phyloP scores from a whole-genome alignment of 2,329 filamentous ascomycete species.

The Myriosclerotinia scirpicola region DNA sequence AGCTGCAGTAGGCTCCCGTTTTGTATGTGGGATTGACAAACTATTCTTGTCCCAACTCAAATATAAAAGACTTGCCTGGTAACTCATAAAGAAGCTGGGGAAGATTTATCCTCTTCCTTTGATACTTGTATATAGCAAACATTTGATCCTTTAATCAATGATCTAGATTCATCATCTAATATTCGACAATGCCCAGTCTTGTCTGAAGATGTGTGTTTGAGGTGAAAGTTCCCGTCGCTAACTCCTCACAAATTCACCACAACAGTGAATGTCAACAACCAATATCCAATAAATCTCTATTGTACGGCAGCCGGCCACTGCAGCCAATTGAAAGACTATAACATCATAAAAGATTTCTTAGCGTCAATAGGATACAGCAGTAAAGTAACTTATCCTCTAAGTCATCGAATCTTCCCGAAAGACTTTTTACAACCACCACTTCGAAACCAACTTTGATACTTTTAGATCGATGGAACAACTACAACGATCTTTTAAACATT shows the following conservation, averaged over 20 bases:
- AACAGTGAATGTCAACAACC: not conserved
- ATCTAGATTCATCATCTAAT: not conserved
- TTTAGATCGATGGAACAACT: not conserved
- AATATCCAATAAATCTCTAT: not conserved
- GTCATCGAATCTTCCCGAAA: not conserved
- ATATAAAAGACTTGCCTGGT: not conserved
- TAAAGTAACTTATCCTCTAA: not conserved
- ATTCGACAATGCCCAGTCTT: rapidly evolving
- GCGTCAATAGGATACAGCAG: not conserved
- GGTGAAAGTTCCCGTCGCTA: not conserved
- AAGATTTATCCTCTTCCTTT: not conserved
- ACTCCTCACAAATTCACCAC: not conserved
- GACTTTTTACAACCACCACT: not conserved
- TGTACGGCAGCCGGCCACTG: not conserved
- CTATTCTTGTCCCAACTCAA: not conserved
- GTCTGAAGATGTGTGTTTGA: not conserved
- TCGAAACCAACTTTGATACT: not conserved
- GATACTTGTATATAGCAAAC: not conserved
- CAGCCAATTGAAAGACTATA: not conserved
- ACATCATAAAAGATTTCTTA: not conserved
- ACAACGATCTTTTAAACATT: not conserved
- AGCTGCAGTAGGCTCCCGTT: not conserved
- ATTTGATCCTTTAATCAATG: not conserved
- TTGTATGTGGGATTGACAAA: rapidly evolving
- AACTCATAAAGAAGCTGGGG: not conserved